Evolutionary conservation across 208 protist genomes (phyloP), one percentile per base, ranked within the genome.

Genomic region (Trypanosoma melophagium): DNA sequence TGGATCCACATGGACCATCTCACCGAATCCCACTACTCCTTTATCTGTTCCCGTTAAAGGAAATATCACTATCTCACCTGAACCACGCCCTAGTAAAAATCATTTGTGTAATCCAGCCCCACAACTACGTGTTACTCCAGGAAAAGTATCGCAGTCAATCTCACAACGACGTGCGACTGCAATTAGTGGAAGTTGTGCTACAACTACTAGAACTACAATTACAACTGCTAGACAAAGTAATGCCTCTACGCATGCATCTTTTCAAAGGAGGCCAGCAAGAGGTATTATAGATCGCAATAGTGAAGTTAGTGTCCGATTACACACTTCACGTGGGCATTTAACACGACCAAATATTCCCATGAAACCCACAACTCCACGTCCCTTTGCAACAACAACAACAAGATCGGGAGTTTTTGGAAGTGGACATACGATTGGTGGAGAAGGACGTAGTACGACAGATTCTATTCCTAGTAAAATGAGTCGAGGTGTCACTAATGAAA

Each of bases 61-160:
- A 10, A 31, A 10, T 7, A 17, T 9, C 13, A 63, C 58, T 8
- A 12, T 51, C 12, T 53, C 60, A 41, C 25, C 21, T 21, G 60
- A 44, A 35, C 40, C 60, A 41, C 19, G 12, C 58, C 49, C 0
- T 12, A 56, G 17, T 1, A 65, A 17, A 19, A 59, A 22, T 21
- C 8, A 54, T 12, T 42, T 65, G 24, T 54, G 25, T 44, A 44
- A 54, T 56, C 49, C 60, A 14, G 45, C 60, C 2, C 60, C 60
- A 13, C 19, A 45, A 9, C 28, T 65, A 42, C 28, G 60, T 7
- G 41, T 40, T 19, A 65, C 28, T 56, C 40, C 57, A 9, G 10
- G 2, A 25, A 51, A 63, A 19, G 35, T 8, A 45, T 44, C 54
- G 13, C 5, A n/a, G 13, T 63, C 58, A 0, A 63, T 53, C 10